Conservation (phyloP, 2,329 filamentous ascomycete genomes). For the Dendrostoma leiphaemia region DNA sequence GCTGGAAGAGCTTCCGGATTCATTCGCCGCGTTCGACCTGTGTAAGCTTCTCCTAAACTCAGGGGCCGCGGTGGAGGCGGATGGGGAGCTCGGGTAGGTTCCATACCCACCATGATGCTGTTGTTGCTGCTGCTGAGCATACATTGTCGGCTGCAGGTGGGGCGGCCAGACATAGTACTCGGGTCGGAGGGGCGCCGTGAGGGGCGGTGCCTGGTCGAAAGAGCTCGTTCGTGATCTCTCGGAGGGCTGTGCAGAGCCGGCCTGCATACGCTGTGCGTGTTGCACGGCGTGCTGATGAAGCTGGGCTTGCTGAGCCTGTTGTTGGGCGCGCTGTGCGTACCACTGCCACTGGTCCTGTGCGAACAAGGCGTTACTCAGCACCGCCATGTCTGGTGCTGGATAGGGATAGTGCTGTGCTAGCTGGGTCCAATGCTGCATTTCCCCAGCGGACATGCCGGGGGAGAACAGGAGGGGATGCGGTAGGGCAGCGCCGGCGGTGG, state of each 20-base stretch:
- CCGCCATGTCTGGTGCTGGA: constrained; percentile 15
- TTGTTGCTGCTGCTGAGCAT: constrained; percentile 41
- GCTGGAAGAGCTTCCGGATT: constrained; percentile 44
- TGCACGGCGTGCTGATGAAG: constrained; percentile 42
- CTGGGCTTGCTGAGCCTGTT: constrained; percentile 44
- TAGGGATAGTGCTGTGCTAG: constrained; percentile 16
- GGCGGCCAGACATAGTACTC: constrained; percentile 55
- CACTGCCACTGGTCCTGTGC: constrained; percentile 46
- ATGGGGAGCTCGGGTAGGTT: constrained; percentile 57
- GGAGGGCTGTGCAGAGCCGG: constrained; percentile 32
- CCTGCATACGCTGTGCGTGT: constrained; percentile 42
- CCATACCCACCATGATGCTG: constrained; percentile 36
- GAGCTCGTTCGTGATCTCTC: constrained; percentile 61
- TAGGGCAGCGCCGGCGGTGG: constrained; percentile 34
- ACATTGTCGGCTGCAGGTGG: constrained; percentile 37
- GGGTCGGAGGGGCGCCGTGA: constrained; percentile 56
- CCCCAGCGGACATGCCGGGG: constrained; percentile 14
- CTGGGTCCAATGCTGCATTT: constrained; percentile 33
- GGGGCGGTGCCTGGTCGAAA: constrained; percentile 56
- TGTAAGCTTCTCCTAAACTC: constrained; percentile 59
- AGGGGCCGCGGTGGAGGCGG: constrained; percentile 40
- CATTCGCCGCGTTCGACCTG: constrained; percentile 48
- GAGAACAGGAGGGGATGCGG: constrained; percentile 5
- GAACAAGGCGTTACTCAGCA: constrained; percentile 27
- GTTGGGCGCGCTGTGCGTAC: constrained; percentile 46